phyloP scores from a whole-genome alignment of 2,329 filamentous ascomycete genomes.

The Elsinoe arachidis region DNA sequence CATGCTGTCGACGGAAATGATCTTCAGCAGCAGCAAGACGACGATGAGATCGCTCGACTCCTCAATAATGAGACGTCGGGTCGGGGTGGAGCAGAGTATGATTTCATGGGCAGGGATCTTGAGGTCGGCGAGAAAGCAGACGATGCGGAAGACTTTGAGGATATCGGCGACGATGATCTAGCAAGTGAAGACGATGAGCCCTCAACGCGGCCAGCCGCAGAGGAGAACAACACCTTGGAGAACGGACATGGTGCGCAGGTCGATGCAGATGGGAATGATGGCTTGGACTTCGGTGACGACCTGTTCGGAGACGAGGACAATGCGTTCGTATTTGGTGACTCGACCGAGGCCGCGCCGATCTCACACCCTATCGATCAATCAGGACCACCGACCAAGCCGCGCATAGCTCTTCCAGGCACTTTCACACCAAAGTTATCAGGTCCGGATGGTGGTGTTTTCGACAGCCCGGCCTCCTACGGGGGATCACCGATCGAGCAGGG shows the following conservation, averaged over 20 bases:
- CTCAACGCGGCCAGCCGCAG: conserved; percentile 12
- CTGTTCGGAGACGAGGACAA: conserved; percentile 56
- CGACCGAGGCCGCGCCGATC: not conserved
- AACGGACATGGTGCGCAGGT: conserved; percentile 22
- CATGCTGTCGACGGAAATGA: conserved; percentile 28
- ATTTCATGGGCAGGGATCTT: conserved; percentile 27
- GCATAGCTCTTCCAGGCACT: conserved; percentile 14
- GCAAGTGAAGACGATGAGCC: conserved; percentile 61
- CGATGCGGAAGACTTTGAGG: conserved; percentile 82
- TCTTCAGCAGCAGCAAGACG: conserved; percentile 21
- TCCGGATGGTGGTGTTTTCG: not conserved
- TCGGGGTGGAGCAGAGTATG: conserved; percentile 21
- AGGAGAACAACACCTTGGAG: conserved; percentile 18
- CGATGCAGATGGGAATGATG: conserved; percentile 47
- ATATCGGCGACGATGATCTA: conserved; percentile 85
- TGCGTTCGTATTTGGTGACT: conserved; percentile 18
- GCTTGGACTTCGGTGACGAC: conserved; percentile 49
- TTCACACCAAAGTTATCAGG: conserved; percentile 10
- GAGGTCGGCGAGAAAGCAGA: conserved; percentile 69
- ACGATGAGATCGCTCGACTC: conserved; percentile 24
- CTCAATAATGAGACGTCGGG: conserved; percentile 21
- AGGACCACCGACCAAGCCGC: not conserved
- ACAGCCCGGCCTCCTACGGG: conserved; percentile 11
- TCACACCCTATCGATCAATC: not conserved
- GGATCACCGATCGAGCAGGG: conserved; percentile 3